Base-by-base conservation (phyloP, 176 grass and related monocot genomes). In the Bromus sterilis region DNA sequence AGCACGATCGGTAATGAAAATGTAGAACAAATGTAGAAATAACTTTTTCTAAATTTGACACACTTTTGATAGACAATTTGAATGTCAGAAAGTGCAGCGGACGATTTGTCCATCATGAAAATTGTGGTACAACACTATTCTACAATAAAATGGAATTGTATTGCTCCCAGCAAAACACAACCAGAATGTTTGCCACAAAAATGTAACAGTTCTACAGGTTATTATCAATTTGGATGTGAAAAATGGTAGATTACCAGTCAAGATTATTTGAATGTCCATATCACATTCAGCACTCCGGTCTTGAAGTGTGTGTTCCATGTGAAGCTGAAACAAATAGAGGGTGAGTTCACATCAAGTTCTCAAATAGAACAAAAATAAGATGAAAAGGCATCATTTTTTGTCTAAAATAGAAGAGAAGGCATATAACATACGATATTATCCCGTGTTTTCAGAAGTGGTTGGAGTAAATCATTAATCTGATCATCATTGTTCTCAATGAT, bases 391-490 rank as follows among this genome's bases (percentile, higher is more conserved):
- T n/a, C 64, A 70, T 39, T 69, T 21, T 32, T 31, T n/a, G n/a
- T n/a, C 14, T 18, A 24, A 23, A 67, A 68, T 58, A 44, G 76
- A 75, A 74, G 14, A 33, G 32, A 57, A 59, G 7, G 37, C 31
- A 82, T 41, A 81, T 71, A 46, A 82, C 80, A 51, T n/a, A 74
- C 80, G 74, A 62, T 23, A 35, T 42, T 53, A 82, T 81, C 79
- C 35, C 66, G 66, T 59, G 43, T 81, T 71, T 71, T 71, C 51
- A 15, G 66, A 71, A 71, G 11, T 31, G 53, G 6, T 15, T 3
- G 36, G 5, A 71, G 26, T 14, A 4, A 59, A 43, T 40, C 51
- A 24, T 31, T 42, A 4, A 71, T 59, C 66, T 59, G 66, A 32
- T 43, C 66, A 31, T 59, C 11, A 11, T 31, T 82, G 34, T 72